Percentiles rank a stretch among this genome's conserved stretches.
Evolutionary conservation across 306 rosid species (phyloP).

Genomic region (Medicago arabica): DNA sequence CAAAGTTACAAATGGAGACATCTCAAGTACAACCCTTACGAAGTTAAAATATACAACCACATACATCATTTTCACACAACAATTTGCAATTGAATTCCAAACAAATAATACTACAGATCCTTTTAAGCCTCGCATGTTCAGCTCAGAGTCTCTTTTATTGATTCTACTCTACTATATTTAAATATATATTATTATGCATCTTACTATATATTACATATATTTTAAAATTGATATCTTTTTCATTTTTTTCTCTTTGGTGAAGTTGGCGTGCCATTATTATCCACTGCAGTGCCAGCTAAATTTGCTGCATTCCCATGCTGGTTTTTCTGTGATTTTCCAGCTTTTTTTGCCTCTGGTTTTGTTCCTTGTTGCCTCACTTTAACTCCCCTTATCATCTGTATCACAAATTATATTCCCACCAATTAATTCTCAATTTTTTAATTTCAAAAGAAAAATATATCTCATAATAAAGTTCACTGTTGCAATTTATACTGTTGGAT

Average conservation of each 20-base stretch:
- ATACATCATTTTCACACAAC: slow-evolving; percentile 14
- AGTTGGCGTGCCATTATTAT: slow-evolving; percentile 49
- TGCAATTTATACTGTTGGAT: neutral
- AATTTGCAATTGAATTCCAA: slow-evolving; percentile 4
- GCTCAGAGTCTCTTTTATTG: slow-evolving; percentile 25
- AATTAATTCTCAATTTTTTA: neutral
- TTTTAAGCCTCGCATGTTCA: neutral
- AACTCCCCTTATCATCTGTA: slow-evolving; percentile 96
- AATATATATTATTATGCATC: slow-evolving; percentile 13
- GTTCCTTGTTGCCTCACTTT: slow-evolving; percentile 79
- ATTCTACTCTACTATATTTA: slow-evolving; percentile 20
- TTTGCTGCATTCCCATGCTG: slow-evolving; percentile 54
- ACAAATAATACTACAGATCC: neutral
- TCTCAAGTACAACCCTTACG: neutral
- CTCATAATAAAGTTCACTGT: neutral
- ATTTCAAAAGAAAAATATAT: neutral
- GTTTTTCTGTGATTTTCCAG: slow-evolving; percentile 75
- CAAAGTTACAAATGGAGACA: neutral
- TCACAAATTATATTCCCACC: neutral
- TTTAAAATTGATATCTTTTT: slow-evolving; percentile 37
- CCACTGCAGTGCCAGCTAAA: slow-evolving; percentile 29
- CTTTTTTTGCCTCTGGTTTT: slow-evolving; percentile 68
- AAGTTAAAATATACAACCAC: neutral
- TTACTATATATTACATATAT: neutral
- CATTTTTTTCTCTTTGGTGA: slow-evolving; percentile 44